Base-by-base conservation (phyloP, 768 basidiomycete genomes). In the Suillus variegatus region DNA sequence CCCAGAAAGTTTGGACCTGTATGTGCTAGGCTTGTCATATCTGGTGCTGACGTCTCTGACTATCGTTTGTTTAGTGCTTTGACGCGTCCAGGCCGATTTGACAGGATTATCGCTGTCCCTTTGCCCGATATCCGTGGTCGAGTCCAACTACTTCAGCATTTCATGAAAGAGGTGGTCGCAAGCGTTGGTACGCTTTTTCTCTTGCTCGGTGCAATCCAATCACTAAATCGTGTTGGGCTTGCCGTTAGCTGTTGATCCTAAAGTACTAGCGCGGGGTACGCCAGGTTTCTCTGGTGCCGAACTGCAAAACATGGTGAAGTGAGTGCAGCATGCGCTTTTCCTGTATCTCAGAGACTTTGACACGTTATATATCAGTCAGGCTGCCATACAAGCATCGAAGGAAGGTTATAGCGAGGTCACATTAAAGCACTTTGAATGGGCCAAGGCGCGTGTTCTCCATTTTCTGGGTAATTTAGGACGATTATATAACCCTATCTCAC, bases 211-310 rank as follows among this genome's bases (percentile, higher is more conserved):
- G 36, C 22, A 40, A 28, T 16, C 20, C 10, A 57, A 16, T 56
- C 25, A 57, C 49, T 61, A 6, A 64, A 43, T 13, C 3, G 25
- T 9, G 64, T 13, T 65, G 57, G 35, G 55, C 35, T 46, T 54
- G 14, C 62, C 14, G 35, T 55, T 69, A 87, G 93, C 90, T 72
- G 91, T 94, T 60, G 96, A 99, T 73, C 83, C 92, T 1, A 92
- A 87, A 76, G 83, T 95, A 68, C 83, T 99, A 69, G 97, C 97
- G 47, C 87, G 97, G 68, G 97, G 95, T 4, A 97, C 95, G 14
- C 88, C 96, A 9, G 97, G 97, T 3, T 97, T 99, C 81, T 96
- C 94, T 58, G 97, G 97, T 47, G 97, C 97, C 22, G 97, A 99
- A 79, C 76, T 99, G 44, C 94, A 99, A 75, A 99, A 99, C 75